Evolutionary conservation across 495 filamentous ascomycete species (phyloP), one percentile per base, ranked within the genome.

Genomic region (Durotheca rogersii): DNA sequence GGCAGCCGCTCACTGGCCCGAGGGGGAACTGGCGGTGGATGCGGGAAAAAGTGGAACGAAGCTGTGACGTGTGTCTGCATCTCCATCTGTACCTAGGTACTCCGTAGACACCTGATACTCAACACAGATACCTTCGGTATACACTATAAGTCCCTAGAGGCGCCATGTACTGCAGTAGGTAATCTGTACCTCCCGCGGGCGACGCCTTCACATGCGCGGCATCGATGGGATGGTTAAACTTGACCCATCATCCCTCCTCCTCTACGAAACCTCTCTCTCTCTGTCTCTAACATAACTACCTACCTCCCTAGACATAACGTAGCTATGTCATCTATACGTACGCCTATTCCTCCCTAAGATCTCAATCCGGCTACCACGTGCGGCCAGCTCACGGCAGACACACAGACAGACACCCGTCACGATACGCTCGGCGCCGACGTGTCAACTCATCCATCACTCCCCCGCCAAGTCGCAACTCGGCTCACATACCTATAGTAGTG

Each of bases 1-100:
- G 55, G 55, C 55, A 51, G 55, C 38, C 36, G 55, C 43, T 53
- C n/a, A n/a, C n/a, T n/a, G n/a, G n/a, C n/a, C n/a, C n/a, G n/a
- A n/a, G n/a, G n/a, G n/a, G n/a, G n/a, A 44, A 58, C 55, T 58
- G 55, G 54, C 31, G 40, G 48, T 53, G 12, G 48, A 58, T 53
- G 47, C 30, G 51, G 41, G 16, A 14, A 20, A 19, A 52, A 53
- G 53, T 52, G 55, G 48, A 27, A 9, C 23, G 23, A 9, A 27
- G 23, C 9, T 27, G 23, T 27, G 23, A 27, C 9, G 23, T 27
- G 23, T 27, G 9, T 27, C 23, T 4, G 9, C 23, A 27, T 27
- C 4, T 27, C 4, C 9, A 9, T 27, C 4, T 27, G 23, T 27
- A 27, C 23, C 23, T 27, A 27, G 23, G 23, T 27, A 27, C 23